These are phyloP conservation scores for Botrytis sinoallii DNA, from an alignment of 2,329 filamentous ascomycete genomes.

Conservation along the genomic window DNA sequence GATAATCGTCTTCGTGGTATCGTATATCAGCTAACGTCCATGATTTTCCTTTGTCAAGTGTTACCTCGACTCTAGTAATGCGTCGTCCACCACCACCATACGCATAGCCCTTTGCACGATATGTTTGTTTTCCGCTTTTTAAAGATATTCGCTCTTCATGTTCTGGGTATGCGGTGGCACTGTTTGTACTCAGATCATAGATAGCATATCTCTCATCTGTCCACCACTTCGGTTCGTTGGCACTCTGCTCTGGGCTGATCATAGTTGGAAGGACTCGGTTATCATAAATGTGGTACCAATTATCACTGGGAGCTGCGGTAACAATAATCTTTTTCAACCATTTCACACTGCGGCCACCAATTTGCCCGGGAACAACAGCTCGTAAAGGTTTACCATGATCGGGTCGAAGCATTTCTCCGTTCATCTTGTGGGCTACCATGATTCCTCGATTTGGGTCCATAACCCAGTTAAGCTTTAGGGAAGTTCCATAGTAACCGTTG, in stretches of 20 bases:
- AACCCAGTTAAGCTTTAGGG: slow-evolving; percentile 82
- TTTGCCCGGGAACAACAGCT: slow-evolving; percentile 83
- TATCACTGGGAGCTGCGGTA: slow-evolving; percentile 76
- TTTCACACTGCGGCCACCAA: slow-evolving; percentile 88
- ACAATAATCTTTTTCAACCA: slow-evolving; percentile 83
- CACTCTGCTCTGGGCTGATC: slow-evolving; percentile 77
- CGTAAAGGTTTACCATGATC: slow-evolving; percentile 85
- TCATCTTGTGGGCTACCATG: slow-evolving; percentile 88
- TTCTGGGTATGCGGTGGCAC: slow-evolving; percentile 73
- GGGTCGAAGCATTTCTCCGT: slow-evolving; percentile 73
- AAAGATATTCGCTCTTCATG: slow-evolving; percentile 68
- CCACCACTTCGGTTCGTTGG: slow-evolving; percentile 74
- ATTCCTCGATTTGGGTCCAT: slow-evolving; percentile 80
- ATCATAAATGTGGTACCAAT: slow-evolving; percentile 95
- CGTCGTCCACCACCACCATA: slow-evolving; percentile 85
- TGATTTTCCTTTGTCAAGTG: slow-evolving; percentile 75
- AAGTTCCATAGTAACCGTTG: slow-evolving; percentile 86
- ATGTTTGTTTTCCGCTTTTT: slow-evolving; percentile 48
- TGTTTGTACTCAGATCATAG: slow-evolving; percentile 87
- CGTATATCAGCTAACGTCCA: slow-evolving; percentile 76
- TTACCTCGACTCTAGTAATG: slow-evolving; percentile 78
- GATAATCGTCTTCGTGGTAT: slow-evolving; percentile 84
- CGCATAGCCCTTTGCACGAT: slow-evolving; percentile 75
- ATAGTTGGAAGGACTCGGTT: slow-evolving; percentile 86
- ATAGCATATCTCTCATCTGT: slow-evolving; percentile 88